Percentiles rank a stretch among this genome's conserved stretches.
Evolutionary conservation across 2,329 filamentous ascomycete genomes (phyloP).

Genomic region (Lojkania enalia): DNA sequence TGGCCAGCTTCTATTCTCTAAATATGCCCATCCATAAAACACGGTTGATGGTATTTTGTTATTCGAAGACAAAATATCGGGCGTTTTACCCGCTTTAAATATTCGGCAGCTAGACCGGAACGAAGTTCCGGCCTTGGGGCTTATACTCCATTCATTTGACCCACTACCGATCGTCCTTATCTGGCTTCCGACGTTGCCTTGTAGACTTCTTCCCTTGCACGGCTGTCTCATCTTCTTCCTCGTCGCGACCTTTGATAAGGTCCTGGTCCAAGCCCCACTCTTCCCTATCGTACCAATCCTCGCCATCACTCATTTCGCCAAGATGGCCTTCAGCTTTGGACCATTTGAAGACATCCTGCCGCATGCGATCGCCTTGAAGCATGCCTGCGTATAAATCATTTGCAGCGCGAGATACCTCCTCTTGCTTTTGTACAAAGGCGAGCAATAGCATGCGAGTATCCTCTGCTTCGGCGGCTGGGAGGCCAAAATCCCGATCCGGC

Average conservation of each 20-base stretch:
- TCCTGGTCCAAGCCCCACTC: conserved; percentile 76
- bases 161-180: conserved; percentile 39
- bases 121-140: too few relatives aligned
- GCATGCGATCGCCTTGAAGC: conserved; percentile 70
- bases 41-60: too few relatives aligned
- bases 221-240: conserved; percentile 69
- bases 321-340: conserved; percentile 77
- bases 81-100: too few relatives aligned
- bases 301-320: conserved; percentile 81
- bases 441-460: conserved; percentile 74
- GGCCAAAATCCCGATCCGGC: conserved; percentile 70
- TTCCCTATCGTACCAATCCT: conserved; percentile 86
- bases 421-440: conserved; percentile 82
- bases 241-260: conserved; percentile 79
- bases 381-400: conserved; percentile 71
- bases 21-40: too few relatives aligned
- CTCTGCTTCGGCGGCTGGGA: conserved; percentile 75
- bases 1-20: too few relatives aligned
- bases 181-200: conserved; percentile 43
- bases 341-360: conserved; percentile 73
- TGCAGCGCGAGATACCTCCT: conserved; percentile 75
- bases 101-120: too few relatives aligned
- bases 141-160: background rate
- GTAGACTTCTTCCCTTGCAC: conserved; percentile 54
- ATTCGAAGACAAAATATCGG: too few relatives aligned